These are phyloP conservation scores for Myriosclerotinia curreyana DNA, from an alignment of 2,329 filamentous ascomycete genomes.

Conservation along the genomic window DNA sequence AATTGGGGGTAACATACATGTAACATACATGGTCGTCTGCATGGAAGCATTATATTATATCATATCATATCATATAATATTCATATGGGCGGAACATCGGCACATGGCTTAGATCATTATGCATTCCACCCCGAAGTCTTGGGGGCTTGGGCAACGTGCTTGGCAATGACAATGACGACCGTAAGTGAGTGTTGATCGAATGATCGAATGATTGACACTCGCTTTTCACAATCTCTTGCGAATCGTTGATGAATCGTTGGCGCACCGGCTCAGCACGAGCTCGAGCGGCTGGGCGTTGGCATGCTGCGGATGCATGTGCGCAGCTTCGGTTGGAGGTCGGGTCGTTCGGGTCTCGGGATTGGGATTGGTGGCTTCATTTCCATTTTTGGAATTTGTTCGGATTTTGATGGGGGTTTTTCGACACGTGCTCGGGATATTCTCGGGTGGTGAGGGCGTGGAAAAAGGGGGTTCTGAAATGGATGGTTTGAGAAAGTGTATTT, in stretches of 20 bases:
- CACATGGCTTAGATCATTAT: not conserved
- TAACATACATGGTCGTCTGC: too few relatives aligned
- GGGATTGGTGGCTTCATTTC: too few relatives aligned
- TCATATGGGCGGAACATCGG: not conserved
- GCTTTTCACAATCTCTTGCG: too few relatives aligned
- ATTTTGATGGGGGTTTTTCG: too few relatives aligned
- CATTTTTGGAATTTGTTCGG: too few relatives aligned
- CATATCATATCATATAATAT: not conserved
- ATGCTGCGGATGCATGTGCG: not conserved
- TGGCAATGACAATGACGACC: too few relatives aligned
- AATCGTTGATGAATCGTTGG: too few relatives aligned
- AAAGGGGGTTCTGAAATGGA: not conserved
- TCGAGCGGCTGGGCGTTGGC: not conserved
- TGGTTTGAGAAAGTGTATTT: not conserved
- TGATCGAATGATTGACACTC: not conserved
- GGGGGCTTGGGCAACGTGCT: not conserved
- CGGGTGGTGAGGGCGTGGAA: not conserved
- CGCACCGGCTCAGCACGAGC: not conserved
- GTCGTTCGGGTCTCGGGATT: not conserved
- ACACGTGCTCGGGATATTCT: conserved; percentile 6
- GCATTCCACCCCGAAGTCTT: not conserved
- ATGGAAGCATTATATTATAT: not conserved
- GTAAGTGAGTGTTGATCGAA: too few relatives aligned
- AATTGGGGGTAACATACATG: too few relatives aligned
- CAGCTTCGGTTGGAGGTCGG: conserved; percentile 4